Percentiles rank a stretch among this genome's conserved stretches.
Evolutionary conservation across 2,329 filamentous ascomycete genomes (phyloP).

Genomic region (Pseudonectria foliicola): DNA sequence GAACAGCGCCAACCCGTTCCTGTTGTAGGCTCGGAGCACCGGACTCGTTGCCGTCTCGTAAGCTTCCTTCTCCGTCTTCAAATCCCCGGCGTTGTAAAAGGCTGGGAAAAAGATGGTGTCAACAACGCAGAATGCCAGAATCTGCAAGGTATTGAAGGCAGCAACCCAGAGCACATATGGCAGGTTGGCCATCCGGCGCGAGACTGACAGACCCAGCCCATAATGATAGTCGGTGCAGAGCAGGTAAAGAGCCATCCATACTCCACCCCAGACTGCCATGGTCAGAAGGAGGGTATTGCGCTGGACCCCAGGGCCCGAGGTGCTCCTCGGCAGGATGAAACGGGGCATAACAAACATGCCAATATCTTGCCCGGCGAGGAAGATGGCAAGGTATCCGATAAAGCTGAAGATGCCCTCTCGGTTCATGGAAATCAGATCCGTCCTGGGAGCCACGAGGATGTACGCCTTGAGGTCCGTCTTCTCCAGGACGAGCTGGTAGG

Average conservation of each 20-base stretch:
- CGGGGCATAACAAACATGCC: conserved; percentile 73
- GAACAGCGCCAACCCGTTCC: conserved; percentile 81
- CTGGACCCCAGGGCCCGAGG: conserved; percentile 37
- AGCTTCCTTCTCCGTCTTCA: conserved; percentile 54
- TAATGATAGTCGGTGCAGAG: conserved; percentile 60
- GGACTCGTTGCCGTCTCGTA: conserved; percentile 67
- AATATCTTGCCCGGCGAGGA: conserved; percentile 78
- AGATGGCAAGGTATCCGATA: conserved; percentile 88
- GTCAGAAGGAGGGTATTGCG: conserved; percentile 53
- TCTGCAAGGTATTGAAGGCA: conserved; percentile 82
- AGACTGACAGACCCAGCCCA: conserved; percentile 70
- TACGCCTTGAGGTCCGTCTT: conserved; percentile 72
- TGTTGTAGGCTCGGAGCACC: conserved; percentile 78
- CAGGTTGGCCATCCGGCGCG: conserved; percentile 83
- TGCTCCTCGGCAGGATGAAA: conserved; percentile 36
- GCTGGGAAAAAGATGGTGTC: conserved; percentile 74
- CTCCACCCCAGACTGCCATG: conserved; percentile 55
- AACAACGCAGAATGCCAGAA: conserved; percentile 69
- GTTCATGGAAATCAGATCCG: conserved; percentile 78
- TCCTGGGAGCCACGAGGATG: conserved; percentile 74
- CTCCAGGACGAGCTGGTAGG: conserved; percentile 72
- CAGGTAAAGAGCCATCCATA: conserved; percentile 67
- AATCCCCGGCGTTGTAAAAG: conserved; percentile 52
- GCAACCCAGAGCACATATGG: conserved; percentile 90
- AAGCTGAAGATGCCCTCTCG: conserved; percentile 95